phyloP scores from a whole-genome alignment of 2,329 filamentous ascomycete species.

The Exophiala sideris region DNA sequence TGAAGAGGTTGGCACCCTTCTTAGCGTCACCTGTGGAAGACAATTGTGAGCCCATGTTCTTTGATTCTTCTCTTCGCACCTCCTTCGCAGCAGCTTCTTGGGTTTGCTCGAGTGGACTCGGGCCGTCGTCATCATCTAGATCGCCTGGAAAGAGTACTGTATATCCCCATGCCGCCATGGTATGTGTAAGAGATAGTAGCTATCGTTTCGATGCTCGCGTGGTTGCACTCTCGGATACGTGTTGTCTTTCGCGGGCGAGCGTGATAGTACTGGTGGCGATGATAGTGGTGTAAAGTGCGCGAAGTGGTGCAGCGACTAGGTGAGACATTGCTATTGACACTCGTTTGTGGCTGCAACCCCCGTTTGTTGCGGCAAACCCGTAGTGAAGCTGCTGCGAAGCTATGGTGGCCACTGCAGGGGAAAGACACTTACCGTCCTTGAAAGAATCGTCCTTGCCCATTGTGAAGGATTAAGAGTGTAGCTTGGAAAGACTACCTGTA shows the following conservation, averaged over 20 bases:
- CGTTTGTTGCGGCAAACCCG: neutral
- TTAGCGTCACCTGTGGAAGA: slow-evolving; percentile 70
- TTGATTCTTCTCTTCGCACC: neutral
- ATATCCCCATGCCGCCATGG: neutral
- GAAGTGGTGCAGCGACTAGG: neutral
- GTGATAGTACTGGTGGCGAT: too few relatives aligned
- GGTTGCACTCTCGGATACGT: too few relatives aligned
- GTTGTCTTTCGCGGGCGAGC: too few relatives aligned
- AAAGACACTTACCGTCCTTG: slow-evolving; percentile 24
- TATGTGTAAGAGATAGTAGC: too few relatives aligned
- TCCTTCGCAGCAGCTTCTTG: slow-evolving; percentile 17
- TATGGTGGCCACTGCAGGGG: slow-evolving; percentile 1
- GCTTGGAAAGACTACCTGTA: slow-evolving; percentile 9
- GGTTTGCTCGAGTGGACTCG: neutral
- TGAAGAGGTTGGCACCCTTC: slow-evolving; percentile 99
- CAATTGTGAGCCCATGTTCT: slow-evolving; percentile 19
- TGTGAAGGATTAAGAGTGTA: slow-evolving; percentile 9
- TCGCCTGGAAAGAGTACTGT: too few relatives aligned
- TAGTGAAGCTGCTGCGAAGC: slow-evolving; percentile 26
- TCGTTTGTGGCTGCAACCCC: neutral
- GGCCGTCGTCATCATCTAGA: neutral
- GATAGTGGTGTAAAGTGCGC: neutral
- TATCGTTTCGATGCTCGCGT: neutral
- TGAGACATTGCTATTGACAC: neutral
- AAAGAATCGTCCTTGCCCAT: slow-evolving; percentile 29